Evolutionary conservation across 1,284 basidiomycete genomes (phyloP).

Genomic region (Thecaphora thlaspeos): DNA sequence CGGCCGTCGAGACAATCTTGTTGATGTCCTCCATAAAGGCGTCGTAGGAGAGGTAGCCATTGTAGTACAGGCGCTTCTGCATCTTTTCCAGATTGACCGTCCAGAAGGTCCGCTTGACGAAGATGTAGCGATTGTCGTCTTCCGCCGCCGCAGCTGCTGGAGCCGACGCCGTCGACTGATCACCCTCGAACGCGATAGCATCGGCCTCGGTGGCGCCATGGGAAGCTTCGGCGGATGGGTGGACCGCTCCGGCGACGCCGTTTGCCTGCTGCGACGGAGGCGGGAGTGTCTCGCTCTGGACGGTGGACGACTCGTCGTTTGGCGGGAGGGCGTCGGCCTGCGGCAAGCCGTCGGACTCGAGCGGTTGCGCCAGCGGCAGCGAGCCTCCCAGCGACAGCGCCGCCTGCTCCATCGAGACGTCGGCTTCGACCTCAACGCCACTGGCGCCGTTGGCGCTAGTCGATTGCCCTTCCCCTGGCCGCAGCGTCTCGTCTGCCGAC

Average conservation of each 20-base stretch:
- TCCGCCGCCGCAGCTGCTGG: constrained; percentile 1
- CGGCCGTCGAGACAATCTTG: constrained; percentile 86
- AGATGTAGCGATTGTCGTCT: constrained; percentile 21
- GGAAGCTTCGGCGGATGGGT: too few species aligned
- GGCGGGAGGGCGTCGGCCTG: too few species aligned
- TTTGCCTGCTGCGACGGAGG: constrained; percentile 4
- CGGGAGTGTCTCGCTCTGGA: constrained; percentile 5
- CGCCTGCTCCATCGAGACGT: constrained; percentile 2
- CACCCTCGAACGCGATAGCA: neutral
- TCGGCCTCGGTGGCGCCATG: too few species aligned
- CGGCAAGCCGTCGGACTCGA: too few species aligned
- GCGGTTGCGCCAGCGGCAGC: too few species aligned
- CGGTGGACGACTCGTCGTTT: too few species aligned
- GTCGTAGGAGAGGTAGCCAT: constrained; percentile 80
- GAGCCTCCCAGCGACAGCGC: neutral
- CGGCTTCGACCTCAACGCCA: neutral
- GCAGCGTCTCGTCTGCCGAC: too few species aligned
- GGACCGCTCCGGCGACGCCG: too few species aligned
- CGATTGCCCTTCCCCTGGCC: too few species aligned
- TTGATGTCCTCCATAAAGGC: constrained; percentile 84
- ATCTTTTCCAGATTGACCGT: constrained; percentile 73
- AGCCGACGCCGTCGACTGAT: constrained; percentile 2
- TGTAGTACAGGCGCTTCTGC: constrained; percentile 79
- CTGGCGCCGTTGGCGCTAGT: neutral
- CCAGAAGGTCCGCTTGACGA: constrained; percentile 49